Percentiles rank a stretch among this genome's conserved stretches.
Evolutionary conservation across 129 eudicot species (phyloP).

Genomic region (Logfia minima): DNA sequence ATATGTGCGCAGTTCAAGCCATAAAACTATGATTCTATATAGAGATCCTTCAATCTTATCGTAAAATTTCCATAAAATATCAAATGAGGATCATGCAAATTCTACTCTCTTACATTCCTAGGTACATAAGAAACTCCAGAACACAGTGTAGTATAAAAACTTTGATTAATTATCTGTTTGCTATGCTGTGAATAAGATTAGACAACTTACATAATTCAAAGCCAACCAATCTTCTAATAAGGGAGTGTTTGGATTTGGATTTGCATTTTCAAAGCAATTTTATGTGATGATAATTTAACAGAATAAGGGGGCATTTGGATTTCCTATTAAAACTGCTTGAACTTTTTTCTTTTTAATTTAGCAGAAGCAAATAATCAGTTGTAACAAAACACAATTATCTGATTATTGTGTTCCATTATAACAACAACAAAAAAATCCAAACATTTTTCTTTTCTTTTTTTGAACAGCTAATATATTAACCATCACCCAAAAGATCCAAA

Average conservation of each 20-base stretch:
- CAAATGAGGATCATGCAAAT: background rate
- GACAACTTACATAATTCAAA: slow-evolving; percentile 13
- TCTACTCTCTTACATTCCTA: background rate
- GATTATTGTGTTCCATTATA: no score
- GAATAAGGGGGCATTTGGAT: background rate
- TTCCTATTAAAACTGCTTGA: background rate
- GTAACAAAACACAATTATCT: no score
- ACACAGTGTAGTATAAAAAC: background rate
- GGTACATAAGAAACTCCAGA: background rate
- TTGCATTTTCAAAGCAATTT: background rate
- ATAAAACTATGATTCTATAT: slow-evolving; percentile 6
- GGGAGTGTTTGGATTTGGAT: background rate
- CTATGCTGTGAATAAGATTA: slow-evolving; percentile 7
- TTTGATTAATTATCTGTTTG: background rate
- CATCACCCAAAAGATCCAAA: no score
- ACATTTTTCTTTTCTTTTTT: no score
- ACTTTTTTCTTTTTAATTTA: background rate
- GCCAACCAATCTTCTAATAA: background rate
- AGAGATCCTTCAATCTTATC: slow-evolving; percentile 7
- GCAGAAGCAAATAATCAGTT: background rate
- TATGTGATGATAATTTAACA: background rate
- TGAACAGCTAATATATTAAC: no score
- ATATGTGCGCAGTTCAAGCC: background rate
- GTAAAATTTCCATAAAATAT: background rate
- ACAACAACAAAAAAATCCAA: no score